A percentile compares a stretch with the other conserved stretches of the same genome.
Evolutionary conservation across 495 filamentous ascomycete species (phyloP).

Genomic region (Hypoxylon perforatum): DNA sequence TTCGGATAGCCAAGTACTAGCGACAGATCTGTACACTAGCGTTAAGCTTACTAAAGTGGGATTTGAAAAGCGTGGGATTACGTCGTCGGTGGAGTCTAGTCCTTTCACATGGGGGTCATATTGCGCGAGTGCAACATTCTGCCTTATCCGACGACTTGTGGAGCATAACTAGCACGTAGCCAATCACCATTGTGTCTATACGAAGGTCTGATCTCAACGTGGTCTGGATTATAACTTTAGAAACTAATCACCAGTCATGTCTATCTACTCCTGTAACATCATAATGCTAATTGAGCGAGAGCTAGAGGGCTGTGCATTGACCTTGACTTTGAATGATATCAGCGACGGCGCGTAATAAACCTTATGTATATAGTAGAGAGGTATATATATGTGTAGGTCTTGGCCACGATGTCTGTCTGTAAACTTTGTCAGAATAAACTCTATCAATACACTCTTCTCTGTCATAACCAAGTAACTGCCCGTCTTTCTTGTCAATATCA

Average conservation of each 20-base stretch:
- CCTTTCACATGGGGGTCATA: neutral
- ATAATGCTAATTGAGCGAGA: neutral
- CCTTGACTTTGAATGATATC: neutral
- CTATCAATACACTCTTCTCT: too few species aligned
- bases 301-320: slow-evolving; percentile 25
- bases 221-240: too few species aligned
- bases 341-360: too few species aligned
- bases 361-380: too few species aligned
- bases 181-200: too few species aligned
- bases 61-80: neutral
- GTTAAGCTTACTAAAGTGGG: neutral
- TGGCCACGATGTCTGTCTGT: slow-evolving; percentile 4
- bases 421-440: too few species aligned
- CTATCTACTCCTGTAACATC: neutral
- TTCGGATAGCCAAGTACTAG: neutral
- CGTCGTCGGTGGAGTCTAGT: slow-evolving; percentile 4
- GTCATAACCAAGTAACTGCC: too few species aligned
- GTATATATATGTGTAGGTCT: too few species aligned
- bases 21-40: neutral
- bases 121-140: too few species aligned
- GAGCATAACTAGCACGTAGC: too few species aligned
- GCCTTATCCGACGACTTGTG: too few species aligned
- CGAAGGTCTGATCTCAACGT: too few species aligned
- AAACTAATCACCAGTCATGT: slow-evolving; percentile 5
- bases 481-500: neutral